Evolutionary conservation across 2,329 filamentous ascomycete genomes (phyloP), one percentile per base, ranked within the genome.

Genomic region (Coniochaeta sp.): DNA sequence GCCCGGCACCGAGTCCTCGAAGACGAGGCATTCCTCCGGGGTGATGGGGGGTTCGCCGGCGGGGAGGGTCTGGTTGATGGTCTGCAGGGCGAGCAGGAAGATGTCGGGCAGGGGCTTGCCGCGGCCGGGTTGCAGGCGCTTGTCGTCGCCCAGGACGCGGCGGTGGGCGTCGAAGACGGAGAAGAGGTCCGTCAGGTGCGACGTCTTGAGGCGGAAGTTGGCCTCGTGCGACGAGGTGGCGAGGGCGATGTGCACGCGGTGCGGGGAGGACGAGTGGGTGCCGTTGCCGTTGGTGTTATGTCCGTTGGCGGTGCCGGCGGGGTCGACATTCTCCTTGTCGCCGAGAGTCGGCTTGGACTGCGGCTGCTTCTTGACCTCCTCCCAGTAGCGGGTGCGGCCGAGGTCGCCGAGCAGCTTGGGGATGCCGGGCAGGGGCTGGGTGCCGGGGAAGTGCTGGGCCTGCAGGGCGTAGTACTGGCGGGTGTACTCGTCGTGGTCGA

Each of bases 101-200:
- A 99, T 99, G 74, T 99, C 93, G 0, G 93, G 95, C 34, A 93
- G 82, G 0, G 95, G 95, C 75, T 99, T 99, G 14, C 95, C 95
- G n/a, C 91, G 79, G 0, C 93, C 93, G 3, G 81, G 74, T 0
- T 82, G 78, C 65, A 99, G 90, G 57, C 95, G 83, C 7, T 79
- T 70, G 71, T 99, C 93, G 70, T 99, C 95, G 12, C 95, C 95
- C 0, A 96, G 77, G 0, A 99, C 88, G 55, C 87, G 84, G 61
- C 90, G 85, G n/a, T 87, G 75, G 1, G 79, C 71, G 34, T 86
- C 82, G 69, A 97, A 96, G 26, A 85, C 79, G 65, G 77, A 74
- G 70, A 88, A 87, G 54, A 89, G 73, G 38, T 85, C 79, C 1
- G 73, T 67, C 38, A 87, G 77, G 68, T 88, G 84, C 5, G 70